phyloP scores from a whole-genome alignment of 495 filamentous ascomycete genomes.

The Penicillium canariense region DNA sequence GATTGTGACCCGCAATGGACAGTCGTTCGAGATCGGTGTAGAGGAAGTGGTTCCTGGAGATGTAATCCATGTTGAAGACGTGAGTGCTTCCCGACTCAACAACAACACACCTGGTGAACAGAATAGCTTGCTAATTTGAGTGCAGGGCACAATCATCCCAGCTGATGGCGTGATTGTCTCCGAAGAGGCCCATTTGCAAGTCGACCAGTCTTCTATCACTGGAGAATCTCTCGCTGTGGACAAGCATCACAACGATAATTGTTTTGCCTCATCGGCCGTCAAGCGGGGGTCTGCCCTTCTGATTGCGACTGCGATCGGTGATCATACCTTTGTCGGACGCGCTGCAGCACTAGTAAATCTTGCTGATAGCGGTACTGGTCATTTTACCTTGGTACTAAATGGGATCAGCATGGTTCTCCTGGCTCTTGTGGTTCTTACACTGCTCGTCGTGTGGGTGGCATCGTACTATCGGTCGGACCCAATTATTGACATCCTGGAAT shows the following conservation, averaged over 20 bases:
- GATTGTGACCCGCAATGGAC: slow-evolving; percentile 75
- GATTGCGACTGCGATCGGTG: slow-evolving; percentile 77
- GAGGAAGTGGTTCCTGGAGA: slow-evolving; percentile 85
- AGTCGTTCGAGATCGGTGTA: slow-evolving; percentile 68
- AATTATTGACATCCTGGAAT: slow-evolving; percentile 74
- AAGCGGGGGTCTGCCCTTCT: slow-evolving; percentile 86
- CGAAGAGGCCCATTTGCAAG: slow-evolving; percentile 75
- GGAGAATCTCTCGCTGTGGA: slow-evolving; percentile 91
- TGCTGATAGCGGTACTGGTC: slow-evolving; percentile 67
- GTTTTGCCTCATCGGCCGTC: slow-evolving; percentile 81
- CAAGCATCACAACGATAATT: slow-evolving; percentile 74
- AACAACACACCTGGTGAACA: background rate
- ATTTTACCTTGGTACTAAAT: slow-evolving; percentile 88
- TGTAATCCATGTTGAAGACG: slow-evolving; percentile 83
- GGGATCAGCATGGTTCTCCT: slow-evolving; percentile 73
- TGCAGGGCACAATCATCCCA: slow-evolving; percentile 76
- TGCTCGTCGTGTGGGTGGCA: slow-evolving; percentile 79
- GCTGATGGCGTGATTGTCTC: slow-evolving; percentile 84
- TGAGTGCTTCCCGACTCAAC: slow-evolving; percentile 22
- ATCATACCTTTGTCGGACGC: slow-evolving; percentile 85
- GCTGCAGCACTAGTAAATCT: slow-evolving; percentile 81
- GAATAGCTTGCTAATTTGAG: slow-evolving; percentile 4
- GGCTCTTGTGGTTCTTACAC: slow-evolving; percentile 74
- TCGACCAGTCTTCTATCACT: slow-evolving; percentile 90
- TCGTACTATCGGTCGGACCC: slow-evolving; percentile 81